These are phyloP conservation scores for Suillus paluster DNA, from an alignment of 768 basidiomycete species.

Conservation along the genomic window DNA sequence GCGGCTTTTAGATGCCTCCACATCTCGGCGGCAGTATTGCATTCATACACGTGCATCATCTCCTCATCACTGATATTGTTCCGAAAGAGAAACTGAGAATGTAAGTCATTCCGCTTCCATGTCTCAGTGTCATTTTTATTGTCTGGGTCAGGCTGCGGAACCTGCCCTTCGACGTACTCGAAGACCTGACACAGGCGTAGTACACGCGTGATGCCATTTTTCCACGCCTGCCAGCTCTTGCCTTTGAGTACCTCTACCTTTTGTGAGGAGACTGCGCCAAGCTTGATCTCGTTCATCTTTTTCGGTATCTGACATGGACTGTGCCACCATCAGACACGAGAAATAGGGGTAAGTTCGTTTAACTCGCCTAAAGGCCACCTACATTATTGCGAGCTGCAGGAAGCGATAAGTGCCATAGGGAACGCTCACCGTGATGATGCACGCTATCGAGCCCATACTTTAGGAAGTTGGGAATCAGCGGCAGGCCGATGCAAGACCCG, in stretches of 20 bases:
- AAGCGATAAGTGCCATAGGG: neutral
- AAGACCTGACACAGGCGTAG: neutral
- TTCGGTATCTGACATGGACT: neutral
- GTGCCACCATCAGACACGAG: neutral
- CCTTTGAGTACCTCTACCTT: neutral
- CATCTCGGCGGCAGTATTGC: too few species aligned
- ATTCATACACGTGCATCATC: too few species aligned
- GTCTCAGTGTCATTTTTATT: neutral
- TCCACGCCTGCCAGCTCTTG: neutral
- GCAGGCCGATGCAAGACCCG: neutral
- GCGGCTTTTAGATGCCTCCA: too few species aligned
- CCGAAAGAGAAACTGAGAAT: neutral
- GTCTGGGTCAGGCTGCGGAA: neutral
- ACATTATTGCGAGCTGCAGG: constrained; percentile 49
- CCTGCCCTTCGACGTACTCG: too few species aligned
- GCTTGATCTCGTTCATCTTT: neutral
- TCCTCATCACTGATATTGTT: too few species aligned
- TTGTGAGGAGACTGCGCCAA: neutral
- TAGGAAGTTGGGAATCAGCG: neutral
- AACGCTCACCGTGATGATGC: neutral
- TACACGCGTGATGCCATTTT: neutral
- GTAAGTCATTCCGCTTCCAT: neutral
- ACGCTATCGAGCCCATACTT: neutral
- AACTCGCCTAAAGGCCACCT: too few species aligned
- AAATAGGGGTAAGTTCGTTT: neutral